These are phyloP conservation scores for Mortierella sp. DNA, from an alignment of 371 early-diverging fungal species.

Conservation along the genomic window DNA sequence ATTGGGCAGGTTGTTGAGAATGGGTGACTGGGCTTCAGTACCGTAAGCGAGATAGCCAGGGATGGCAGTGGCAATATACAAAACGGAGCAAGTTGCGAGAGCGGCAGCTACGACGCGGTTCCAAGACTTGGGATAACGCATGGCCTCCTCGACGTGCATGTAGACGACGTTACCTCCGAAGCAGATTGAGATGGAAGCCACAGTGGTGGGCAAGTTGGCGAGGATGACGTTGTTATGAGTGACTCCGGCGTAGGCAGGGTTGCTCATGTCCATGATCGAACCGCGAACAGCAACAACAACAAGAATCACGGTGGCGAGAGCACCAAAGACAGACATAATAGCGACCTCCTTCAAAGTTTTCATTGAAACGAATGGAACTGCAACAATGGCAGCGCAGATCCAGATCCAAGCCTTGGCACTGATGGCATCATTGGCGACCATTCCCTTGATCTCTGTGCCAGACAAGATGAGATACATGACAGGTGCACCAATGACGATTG, in stretches of 20 bases:
- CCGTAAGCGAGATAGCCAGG: conserved; percentile 89
- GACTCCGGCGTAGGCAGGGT: conserved; percentile 45
- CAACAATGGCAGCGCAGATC: conserved; percentile 58
- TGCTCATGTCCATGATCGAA: conserved; percentile 45
- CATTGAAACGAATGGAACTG: conserved; percentile 66
- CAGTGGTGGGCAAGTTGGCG: conserved; percentile 66
- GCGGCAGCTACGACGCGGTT: conserved; percentile 78
- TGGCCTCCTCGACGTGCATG: conserved; percentile 58
- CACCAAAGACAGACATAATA: conserved; percentile 71
- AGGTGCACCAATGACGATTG: conserved; percentile 67
- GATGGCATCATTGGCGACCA: conserved; percentile 19
- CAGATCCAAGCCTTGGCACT: conserved; percentile 63
- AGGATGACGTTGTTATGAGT: conserved; percentile 63
- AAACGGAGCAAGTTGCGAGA: conserved; percentile 74
- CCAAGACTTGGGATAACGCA: conserved; percentile 77
- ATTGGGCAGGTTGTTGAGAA: conserved; percentile 77
- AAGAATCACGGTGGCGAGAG: conserved; percentile 64
- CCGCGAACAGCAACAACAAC: conserved; percentile 57
- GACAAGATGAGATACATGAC: conserved; percentile 68
- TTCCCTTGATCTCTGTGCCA: conserved; percentile 61
- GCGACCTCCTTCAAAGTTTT: conserved; percentile 72
- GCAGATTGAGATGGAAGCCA: conserved; percentile 77
- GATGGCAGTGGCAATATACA: conserved; percentile 82
- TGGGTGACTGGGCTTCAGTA: conserved; percentile 69
- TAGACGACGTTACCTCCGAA: conserved; percentile 87